phyloP scores from a whole-genome alignment of 169 alveolate genomes.

The Eimeria mitis region DNA sequence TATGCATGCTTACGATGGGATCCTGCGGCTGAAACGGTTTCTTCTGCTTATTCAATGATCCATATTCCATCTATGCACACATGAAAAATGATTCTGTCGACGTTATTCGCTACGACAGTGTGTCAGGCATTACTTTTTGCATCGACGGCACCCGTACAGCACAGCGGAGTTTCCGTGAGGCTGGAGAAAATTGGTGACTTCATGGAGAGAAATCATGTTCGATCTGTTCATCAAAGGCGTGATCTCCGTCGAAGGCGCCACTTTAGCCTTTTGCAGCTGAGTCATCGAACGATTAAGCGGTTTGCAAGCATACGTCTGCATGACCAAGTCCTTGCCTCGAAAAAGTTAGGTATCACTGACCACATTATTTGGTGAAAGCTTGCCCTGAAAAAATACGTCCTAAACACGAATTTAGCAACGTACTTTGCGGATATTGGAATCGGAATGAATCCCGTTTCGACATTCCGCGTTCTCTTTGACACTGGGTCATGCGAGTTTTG shows the following conservation, averaged over 20 bases:
- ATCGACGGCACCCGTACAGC: conserved; percentile 25
- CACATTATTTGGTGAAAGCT: background rate
- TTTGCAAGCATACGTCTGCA: conserved; percentile 76
- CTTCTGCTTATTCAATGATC: background rate
- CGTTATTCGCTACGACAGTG: background rate
- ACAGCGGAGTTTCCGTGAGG: conserved; percentile 55
- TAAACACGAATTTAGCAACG: conserved; percentile 50
- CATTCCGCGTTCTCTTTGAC: conserved; percentile 82
- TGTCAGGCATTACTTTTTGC: conserved; percentile 11
- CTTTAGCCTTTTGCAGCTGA: conserved; percentile 52
- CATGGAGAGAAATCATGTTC: conserved; percentile 65
- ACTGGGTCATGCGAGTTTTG: conserved; percentile 85
- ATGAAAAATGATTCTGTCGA: background rate
- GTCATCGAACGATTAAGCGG: conserved; percentile 48
- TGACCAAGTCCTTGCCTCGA: conserved; percentile 81
- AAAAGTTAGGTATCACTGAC: conserved; percentile 53
- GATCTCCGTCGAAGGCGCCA: background rate
- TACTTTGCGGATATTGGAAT: conserved; percentile 82
- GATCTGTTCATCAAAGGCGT: conserved; percentile 29
- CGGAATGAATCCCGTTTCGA: conserved; percentile 75
- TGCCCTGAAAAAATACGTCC: background rate
- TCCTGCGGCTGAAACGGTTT: background rate
- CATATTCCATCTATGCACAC: background rate
- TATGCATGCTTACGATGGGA: background rate
- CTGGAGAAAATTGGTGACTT: conserved; percentile 38